Evolutionary conservation across 768 basidiomycete genomes (phyloP), one percentile per base, ranked within the genome.

Genomic region (Amanita exitialis): DNA sequence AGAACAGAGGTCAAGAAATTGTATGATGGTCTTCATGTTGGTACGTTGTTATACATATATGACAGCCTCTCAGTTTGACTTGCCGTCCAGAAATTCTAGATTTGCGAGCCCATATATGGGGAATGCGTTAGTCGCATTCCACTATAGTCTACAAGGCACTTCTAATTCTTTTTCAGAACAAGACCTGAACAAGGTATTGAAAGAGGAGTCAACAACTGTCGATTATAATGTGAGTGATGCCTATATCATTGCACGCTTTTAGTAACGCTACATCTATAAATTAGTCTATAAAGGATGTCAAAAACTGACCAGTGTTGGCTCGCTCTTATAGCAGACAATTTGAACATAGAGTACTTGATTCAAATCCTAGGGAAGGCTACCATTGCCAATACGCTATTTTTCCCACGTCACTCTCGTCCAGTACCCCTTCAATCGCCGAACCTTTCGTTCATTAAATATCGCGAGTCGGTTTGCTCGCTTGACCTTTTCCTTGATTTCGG

Each of bases 1-100:
- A 72, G 92, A 53, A 77, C 78, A 9, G 93, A 96, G 64, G 75
- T 83, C 55, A 94, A 93, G 78, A 91, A 90, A 63, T 64, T 91
- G 15, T 89, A 90, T 52, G 87, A 90, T 56, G 86, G 86, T 2
- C 70, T 91, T 39, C 86, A 90, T 58, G 75, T 90, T 58, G 87
- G 87, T 83, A 53, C 59, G 78, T 49, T 20, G 9, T 28, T 16
- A 4, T 18, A 9, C 23, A 10, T 23, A 6, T 9, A 38, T 72
- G 13, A 12, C 9, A 20, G 30, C 16, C 16, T 44, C 27, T 30
- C 3, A 16, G 21, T 43, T 18, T 6, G 16, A 15, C 49, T 18
- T 30, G 9, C 20, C 38, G 18, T 38, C 16, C 60, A 89, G 89
- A 91, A 71, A 83, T 89, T 61, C 72, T 91, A 54, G 88, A 90